phyloP scores from a whole-genome alignment of 2,329 filamentous ascomycete species.

The Albifimbria verrucaria region DNA sequence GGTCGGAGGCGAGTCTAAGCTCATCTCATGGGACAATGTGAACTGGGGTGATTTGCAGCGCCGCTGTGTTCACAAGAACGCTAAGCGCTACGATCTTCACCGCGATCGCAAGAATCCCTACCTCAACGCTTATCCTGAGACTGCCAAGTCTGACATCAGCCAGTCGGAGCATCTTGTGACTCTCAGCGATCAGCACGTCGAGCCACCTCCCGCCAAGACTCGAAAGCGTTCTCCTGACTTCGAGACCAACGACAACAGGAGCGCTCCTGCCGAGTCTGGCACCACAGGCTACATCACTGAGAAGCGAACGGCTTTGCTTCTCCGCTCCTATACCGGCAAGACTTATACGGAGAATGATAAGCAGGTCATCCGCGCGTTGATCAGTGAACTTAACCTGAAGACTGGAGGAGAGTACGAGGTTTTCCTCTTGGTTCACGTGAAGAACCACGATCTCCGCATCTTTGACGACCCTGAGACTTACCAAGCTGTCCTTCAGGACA shows the following conservation, averaged over 20 bases:
- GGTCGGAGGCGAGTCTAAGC: constrained; percentile 31
- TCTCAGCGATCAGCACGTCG: constrained; percentile 1
- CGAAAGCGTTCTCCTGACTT: constrained; percentile 7
- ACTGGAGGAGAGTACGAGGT: constrained; percentile 80
- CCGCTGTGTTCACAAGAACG: constrained; percentile 63
- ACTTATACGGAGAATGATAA: constrained; percentile 76
- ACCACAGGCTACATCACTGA: constrained; percentile 29
- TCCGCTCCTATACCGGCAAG: constrained; percentile 74
- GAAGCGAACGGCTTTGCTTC: constrained; percentile 66
- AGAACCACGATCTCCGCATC: constrained; percentile 55
- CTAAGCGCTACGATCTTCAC: constrained; percentile 54
- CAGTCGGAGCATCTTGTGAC: constrained; percentile 9
- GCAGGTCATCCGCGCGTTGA: constrained; percentile 73
- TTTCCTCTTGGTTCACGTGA: constrained; percentile 76
- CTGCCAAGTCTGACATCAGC: constrained; percentile 12
- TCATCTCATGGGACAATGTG: constrained; percentile 59
- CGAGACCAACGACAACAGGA: constrained; percentile 7
- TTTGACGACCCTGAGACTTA: constrained; percentile 59
- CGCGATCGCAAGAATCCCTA: constrained; percentile 40
- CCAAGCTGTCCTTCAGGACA: constrained; percentile 54
- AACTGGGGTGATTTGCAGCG: constrained; percentile 71
- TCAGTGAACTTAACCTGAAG: constrained; percentile 72
- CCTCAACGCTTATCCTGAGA: constrained; percentile 37
- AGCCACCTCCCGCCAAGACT: constrained; percentile 9
- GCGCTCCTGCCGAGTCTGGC: constrained; percentile 2